Percentiles rank a stretch among this genome's conserved stretches.
Evolutionary conservation across 768 basidiomycete species (phyloP).

Genomic region (Lanmaoa pseudosensibilis): DNA sequence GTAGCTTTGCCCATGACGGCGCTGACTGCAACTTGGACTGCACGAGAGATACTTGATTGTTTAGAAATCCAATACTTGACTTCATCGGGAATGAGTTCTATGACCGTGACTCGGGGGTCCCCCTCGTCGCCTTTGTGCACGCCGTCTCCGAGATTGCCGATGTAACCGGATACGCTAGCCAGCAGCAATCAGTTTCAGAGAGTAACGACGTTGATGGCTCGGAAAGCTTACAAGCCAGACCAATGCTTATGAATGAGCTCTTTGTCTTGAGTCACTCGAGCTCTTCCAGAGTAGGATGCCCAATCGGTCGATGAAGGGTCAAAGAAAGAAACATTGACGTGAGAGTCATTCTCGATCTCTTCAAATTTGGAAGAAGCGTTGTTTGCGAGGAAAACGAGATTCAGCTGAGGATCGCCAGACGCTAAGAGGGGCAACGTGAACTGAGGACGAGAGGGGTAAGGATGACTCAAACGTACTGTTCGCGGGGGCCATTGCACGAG

Average conservation of each 20-base stretch:
- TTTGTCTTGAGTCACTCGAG: constrained; percentile 61
- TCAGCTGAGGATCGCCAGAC: constrained; percentile 46
- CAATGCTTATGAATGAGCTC: constrained; percentile 65
- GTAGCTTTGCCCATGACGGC: constrained; percentile 62
- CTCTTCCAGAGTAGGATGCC: constrained; percentile 78
- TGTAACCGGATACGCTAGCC: constrained; percentile 68
- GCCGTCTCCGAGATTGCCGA: constrained; percentile 84
- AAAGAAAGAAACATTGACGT: constrained; percentile 81
- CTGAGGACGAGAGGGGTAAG: background rate
- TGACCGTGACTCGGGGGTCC: constrained; percentile 78
- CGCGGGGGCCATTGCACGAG: constrained; percentile 79
- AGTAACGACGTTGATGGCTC: background rate
- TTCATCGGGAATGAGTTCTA: constrained; percentile 77
- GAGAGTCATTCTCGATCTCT: constrained; percentile 70
- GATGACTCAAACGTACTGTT: constrained; percentile 44
- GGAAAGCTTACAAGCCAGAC: constrained; percentile 46
- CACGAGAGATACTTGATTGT: constrained; percentile 55
- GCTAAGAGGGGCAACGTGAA: constrained; percentile 32
- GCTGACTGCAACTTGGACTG: constrained; percentile 57
- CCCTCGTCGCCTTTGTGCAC: constrained; percentile 76
- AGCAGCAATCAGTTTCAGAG: background rate
- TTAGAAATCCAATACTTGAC: constrained; percentile 81
- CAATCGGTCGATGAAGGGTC: constrained; percentile 70
- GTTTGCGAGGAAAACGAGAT: constrained; percentile 72
- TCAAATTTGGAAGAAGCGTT: constrained; percentile 71